Evolutionary conservation across 2,329 filamentous ascomycete genomes (phyloP), one percentile per base, ranked within the genome.

Genomic region (Sporothrix humicola): DNA sequence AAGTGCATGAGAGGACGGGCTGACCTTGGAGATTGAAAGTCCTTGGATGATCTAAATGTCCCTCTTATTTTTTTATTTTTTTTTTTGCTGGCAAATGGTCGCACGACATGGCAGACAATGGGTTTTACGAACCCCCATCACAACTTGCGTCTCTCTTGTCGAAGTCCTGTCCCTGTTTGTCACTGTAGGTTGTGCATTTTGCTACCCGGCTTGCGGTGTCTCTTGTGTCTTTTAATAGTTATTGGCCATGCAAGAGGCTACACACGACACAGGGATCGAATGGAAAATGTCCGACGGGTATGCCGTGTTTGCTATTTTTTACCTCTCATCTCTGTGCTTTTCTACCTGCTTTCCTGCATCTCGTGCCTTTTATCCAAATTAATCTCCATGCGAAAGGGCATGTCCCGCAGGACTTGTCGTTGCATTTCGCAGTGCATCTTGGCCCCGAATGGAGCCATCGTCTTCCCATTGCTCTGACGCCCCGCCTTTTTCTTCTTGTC

Each of bases 241-340:
- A 26, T 56, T 26, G 61, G 42, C n/a, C 54, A 23, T 46, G n/a
- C 59, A 46, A 48, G 61, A 48, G 42, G 61, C 42, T 26, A 66
- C 42, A 48, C 42, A 66, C 42, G 42, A 66, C n/a, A 66, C 42
- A 66, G 17, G 37, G 61, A 65, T 65, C 61, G 37, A 65, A 46
- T 48, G 65, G 17, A 37, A 52, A 69, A 52, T 69, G 46, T 69
- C 65, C 46, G 65, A 69, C 13, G 65, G 20, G 15, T 17, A 69
- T 7, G 63, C 63, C 44, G 13, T n/a, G 26, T 20, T 23, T 69
- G 37, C 15, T n/a, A 17, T 31, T 3, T 50, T 20, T 31, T 15
- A 26, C 23, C 31, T 37, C 31, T 37, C 31, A 7, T 37, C 31
- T 37, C 7, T 37, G 4, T 37, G 31, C 31, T 37, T 37, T 37